Percentiles rank a stretch among this genome's conserved stretches.
Conservation (phyloP, 2,329 filamentous ascomycete species). For the Penicillium hesseltinei region DNA sequence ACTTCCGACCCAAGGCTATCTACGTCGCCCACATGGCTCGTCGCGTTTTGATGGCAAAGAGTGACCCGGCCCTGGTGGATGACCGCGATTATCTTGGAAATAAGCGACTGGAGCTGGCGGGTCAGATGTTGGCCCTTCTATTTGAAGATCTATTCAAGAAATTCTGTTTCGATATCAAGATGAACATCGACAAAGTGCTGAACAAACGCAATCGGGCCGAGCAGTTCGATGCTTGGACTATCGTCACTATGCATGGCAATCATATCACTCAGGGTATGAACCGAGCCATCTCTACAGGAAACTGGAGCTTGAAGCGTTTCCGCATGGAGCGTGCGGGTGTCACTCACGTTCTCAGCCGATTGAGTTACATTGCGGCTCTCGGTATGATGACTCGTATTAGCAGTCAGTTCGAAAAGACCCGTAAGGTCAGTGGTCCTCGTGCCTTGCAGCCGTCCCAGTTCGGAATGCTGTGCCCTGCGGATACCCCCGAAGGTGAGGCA, state of each 20-base stretch:
- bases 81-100: slow-evolving; percentile 98
- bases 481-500: slow-evolving; percentile 97
- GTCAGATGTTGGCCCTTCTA: slow-evolving; percentile 85
- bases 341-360: slow-evolving; percentile 88
- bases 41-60: slow-evolving; percentile 90
- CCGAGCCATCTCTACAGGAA: slow-evolving; percentile 92
- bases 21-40: slow-evolving; percentile 97
- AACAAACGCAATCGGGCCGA: slow-evolving; percentile 90
- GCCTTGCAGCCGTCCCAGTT: slow-evolving; percentile 96
- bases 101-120: slow-evolving; percentile 90
- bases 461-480: slow-evolving; percentile 94
- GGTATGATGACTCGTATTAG: slow-evolving; percentile 99
- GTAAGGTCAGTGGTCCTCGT: slow-evolving; percentile 93
- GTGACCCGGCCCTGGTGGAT: slow-evolving; percentile 85
- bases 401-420: slow-evolving; percentile 97
- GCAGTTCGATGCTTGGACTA: slow-evolving; percentile 80
- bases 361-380: slow-evolving; percentile 94
- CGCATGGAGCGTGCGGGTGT: slow-evolving; percentile 98
- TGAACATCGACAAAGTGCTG: slow-evolving; percentile 90
- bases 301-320: slow-evolving; percentile 97
- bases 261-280: slow-evolving; percentile 92
- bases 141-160: slow-evolving; percentile 99
- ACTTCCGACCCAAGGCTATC: slow-evolving; percentile 95
- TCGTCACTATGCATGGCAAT: slow-evolving; percentile 80
- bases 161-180: slow-evolving; percentile 83